Conservation (phyloP, 2,329 filamentous ascomycete species). For the Microsporum canis region DNA sequence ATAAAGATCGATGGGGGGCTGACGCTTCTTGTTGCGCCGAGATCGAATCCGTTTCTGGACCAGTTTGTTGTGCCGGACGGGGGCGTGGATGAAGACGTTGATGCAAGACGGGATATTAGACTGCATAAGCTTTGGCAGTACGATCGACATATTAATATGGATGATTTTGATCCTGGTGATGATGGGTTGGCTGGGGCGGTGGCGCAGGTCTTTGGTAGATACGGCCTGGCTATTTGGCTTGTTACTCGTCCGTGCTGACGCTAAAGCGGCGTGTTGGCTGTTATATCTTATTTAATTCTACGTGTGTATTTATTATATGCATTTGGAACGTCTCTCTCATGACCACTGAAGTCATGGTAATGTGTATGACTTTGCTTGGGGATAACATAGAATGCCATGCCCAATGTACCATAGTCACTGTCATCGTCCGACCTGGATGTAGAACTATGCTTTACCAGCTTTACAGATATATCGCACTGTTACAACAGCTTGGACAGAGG, state of each 20-base stretch:
- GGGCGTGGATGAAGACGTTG: background rate
- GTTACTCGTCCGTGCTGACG: slow-evolving; percentile 18
- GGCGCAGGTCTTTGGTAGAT: slow-evolving; percentile 36
- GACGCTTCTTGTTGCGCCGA: slow-evolving; percentile 36
- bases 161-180: slow-evolving; percentile 41
- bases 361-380: too few species aligned
- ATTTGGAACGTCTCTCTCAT: too few species aligned
- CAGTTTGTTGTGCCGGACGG: slow-evolving; percentile 19
- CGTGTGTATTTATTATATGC: background rate
- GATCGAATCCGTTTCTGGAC: slow-evolving; percentile 35
- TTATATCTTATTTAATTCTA: background rate
- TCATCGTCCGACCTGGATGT: too few species aligned
- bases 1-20: slow-evolving; percentile 12
- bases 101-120: slow-evolving; percentile 7
- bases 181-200: slow-evolving; percentile 39
- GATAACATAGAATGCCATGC: too few species aligned
- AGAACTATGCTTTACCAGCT: too few species aligned
- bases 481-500: background rate
- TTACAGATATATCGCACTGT: background rate
- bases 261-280: background rate
- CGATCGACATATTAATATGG: slow-evolving; percentile 39
- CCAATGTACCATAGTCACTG: too few species aligned
- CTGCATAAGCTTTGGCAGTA: slow-evolving; percentile 35
- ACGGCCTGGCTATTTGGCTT: slow-evolving; percentile 41
- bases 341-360: too few species aligned